Base-by-base conservation (phyloP, 2,329 filamentous ascomycete species). In the Graphilbum fragrans region DNA sequence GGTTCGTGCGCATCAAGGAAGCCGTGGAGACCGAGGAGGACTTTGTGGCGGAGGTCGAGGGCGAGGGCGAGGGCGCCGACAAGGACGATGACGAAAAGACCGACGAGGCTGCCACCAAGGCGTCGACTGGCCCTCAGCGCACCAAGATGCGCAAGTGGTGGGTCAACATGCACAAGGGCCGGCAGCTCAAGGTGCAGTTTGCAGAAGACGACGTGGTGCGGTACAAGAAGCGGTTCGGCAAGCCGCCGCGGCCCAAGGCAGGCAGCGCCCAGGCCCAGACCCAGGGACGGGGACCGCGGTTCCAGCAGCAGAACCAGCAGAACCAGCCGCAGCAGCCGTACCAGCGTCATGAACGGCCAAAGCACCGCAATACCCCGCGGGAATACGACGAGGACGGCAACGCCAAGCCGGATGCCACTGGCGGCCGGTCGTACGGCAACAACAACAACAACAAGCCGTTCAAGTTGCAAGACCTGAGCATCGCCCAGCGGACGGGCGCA, bases 151-250 rank as follows among this genome's bases (percentile, higher is more conserved):
- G 72, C 49, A 82, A 81, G 59, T 85, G 87, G 72, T 93, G 86
- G 74, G 80, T 95, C 49, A 94, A 94, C 63, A 75, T 79, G 53
- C 72, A 95, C 42, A 68, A 82, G 39, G 87, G 88, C 22, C 76
- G 92, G 23, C 72, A 79, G 48, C 69, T 98, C 50, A 85, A 90
- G 57, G 79, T 92, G 58, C 90, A 98, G 59, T 87, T 90, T 53
- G 92, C 92, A 18, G 92, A 98, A 64, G 92, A 96, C 59, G 78
- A 88, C 44, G 79, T 86, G 51, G 77, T 77, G 27, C 70, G 92
- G 44, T 98, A 98, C 62, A 90, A 90, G 67, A 98, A 96, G 70
- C 77, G 92, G 2, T 96, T 83, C 55, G 83, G 86, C 49, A 90
- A 88, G 59, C 6, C 29, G 29, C 29, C 29, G 4, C 29, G 29